Percentiles rank a stretch among this genome's conserved stretches.
Evolutionary conservation across 768 basidiomycete genomes (phyloP).

Genomic region (Tylopilus sp.): DNA sequence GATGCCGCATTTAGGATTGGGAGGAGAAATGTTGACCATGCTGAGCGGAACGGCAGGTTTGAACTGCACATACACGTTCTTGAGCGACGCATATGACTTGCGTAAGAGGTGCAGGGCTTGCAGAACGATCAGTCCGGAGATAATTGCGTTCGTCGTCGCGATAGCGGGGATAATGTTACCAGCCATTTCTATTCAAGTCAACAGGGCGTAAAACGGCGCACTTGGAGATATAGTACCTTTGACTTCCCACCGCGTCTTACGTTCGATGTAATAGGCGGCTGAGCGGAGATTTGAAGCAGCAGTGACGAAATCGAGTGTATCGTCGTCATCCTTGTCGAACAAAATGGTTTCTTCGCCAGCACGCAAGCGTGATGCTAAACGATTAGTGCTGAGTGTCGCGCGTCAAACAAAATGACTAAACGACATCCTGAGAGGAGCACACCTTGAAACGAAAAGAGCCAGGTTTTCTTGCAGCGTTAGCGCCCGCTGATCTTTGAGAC

Average conservation of each 20-base stretch:
- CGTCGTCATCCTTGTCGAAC: conserved; percentile 98
- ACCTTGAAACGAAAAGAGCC: conserved; percentile 84
- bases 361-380: conserved; percentile 65
- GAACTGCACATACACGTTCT: conserved; percentile 77
- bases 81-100: conserved; percentile 54
- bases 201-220: background rate
- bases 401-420: conserved; percentile 6
- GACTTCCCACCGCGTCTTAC: conserved; percentile 93
- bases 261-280: conserved; percentile 81
- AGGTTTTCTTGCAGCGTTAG: conserved; percentile 79
- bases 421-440: conserved; percentile 2
- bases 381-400: conserved; percentile 56
- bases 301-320: conserved; percentile 94
- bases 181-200: conserved; percentile 76
- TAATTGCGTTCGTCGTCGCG: conserved; percentile 97
- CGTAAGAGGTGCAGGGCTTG: conserved; percentile 86
- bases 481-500: conserved; percentile 79
- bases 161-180: conserved; percentile 99
- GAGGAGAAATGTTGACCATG: conserved; percentile 58
- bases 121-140: conserved; percentile 91
- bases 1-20: conserved; percentile 77
- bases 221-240: conserved; percentile 58
- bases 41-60: conserved; percentile 78
- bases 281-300: conserved; percentile 92
- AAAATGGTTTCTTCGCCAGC: conserved; percentile 68